A percentile compares a stretch with the other conserved stretches of the same genome.
Conservation (phyloP, 2,329 filamentous ascomycete species). For the Cercospora sp. region DNA sequence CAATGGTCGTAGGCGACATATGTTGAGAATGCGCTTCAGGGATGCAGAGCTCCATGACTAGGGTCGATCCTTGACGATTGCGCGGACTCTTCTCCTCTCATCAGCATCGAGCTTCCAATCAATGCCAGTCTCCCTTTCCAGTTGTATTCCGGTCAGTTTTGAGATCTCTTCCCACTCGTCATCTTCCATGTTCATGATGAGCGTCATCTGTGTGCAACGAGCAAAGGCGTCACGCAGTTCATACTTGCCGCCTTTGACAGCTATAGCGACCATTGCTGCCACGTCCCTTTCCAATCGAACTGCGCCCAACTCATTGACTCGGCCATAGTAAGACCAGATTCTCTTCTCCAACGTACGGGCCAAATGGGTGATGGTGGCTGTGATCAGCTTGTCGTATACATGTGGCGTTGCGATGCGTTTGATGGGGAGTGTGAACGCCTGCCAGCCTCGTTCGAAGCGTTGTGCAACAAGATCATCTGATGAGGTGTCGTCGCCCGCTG, state of each 20-base stretch:
- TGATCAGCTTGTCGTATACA: slow-evolving; percentile 74
- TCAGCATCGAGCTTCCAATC: slow-evolving; percentile 71
- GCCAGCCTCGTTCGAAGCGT: slow-evolving; percentile 84
- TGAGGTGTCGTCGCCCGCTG: slow-evolving; percentile 47
- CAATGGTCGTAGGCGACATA: not conserved
- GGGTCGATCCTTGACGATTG: slow-evolving; percentile 32
- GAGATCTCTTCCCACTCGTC: slow-evolving; percentile 82
- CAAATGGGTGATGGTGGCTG: slow-evolving; percentile 71
- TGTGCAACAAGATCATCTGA: slow-evolving; percentile 66
- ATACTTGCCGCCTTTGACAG: slow-evolving; percentile 70
- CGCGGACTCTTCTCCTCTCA: slow-evolving; percentile 71
- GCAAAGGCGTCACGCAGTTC: slow-evolving; percentile 74
- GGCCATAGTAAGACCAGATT: slow-evolving; percentile 75
- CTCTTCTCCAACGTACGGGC: slow-evolving; percentile 81
- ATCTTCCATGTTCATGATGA: slow-evolving; percentile 91
- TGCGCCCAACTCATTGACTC: slow-evolving; percentile 77
- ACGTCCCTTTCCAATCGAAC: slow-evolving; percentile 83
- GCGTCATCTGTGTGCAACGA: slow-evolving; percentile 74
- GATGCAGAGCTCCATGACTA: not conserved
- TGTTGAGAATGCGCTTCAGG: not conserved
- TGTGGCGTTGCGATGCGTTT: slow-evolving; percentile 77
- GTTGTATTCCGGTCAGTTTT: slow-evolving; percentile 47
- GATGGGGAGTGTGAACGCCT: slow-evolving; percentile 79
- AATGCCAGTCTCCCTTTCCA: slow-evolving; percentile 63
- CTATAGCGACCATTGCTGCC: slow-evolving; percentile 67